phyloP scores from a whole-genome alignment of 495 filamentous ascomycete genomes.

The Penicillium pulvis region DNA sequence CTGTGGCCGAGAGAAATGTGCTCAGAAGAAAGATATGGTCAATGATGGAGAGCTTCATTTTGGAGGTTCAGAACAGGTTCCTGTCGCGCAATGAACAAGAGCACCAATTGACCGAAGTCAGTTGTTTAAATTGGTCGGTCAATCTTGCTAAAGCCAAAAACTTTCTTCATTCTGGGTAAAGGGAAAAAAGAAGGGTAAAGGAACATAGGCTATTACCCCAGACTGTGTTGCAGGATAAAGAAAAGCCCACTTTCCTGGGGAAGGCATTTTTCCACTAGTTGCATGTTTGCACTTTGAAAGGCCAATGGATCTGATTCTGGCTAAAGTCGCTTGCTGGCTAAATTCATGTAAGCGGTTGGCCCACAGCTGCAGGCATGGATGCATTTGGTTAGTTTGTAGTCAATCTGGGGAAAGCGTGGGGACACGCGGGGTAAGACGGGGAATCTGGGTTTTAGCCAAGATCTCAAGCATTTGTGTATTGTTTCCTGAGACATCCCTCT shows the following conservation, averaged over 20 bases:
- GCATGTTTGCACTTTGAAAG: background rate
- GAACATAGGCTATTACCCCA: background rate
- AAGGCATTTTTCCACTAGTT: too few relatives aligned
- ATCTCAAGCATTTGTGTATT: too few relatives aligned
- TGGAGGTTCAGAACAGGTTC: background rate
- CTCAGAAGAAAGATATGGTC: background rate
- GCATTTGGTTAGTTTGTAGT: background rate
- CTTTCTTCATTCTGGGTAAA: background rate
- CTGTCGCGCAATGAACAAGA: background rate
- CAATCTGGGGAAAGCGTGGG: slow-evolving; percentile 1
- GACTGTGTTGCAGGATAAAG: background rate
- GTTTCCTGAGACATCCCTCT: too few relatives aligned
- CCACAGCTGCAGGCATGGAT: background rate
- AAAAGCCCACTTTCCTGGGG: background rate
- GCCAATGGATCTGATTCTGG: background rate
- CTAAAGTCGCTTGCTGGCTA: background rate
- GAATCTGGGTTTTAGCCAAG: background rate
- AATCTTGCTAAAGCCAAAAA: background rate
- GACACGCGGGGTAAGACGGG: background rate
- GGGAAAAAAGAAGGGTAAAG: background rate
- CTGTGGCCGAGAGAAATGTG: background rate
- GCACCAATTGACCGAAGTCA: background rate
- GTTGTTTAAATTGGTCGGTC: background rate
- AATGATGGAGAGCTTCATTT: background rate
- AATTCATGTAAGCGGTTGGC: background rate